Base-by-base conservation (phyloP, 345 rosid species). In the Populus nigra region DNA sequence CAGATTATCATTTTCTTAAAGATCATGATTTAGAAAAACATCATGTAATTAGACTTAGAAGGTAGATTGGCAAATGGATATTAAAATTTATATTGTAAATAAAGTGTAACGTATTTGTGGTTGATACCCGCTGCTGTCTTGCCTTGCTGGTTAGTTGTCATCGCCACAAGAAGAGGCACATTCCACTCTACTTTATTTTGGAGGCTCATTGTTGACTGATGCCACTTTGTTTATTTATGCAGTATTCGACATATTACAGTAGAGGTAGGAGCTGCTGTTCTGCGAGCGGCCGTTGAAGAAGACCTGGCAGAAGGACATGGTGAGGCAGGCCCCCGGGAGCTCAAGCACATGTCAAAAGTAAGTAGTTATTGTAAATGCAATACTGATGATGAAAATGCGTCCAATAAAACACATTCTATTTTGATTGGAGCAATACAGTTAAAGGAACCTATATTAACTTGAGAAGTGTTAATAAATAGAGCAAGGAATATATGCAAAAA, bases 181-280 rank as follows among this genome's bases (percentile, higher is more conserved):
- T 47, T 47, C 53, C 53, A 15, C 7, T 47, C 5, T 47, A 47
- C 47, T 43, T 10, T 43, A 16, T 13, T 15, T 47, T 47, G 53
- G 53, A 7, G 12, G 63, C 71, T 53, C 55, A 38, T 41, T 55
- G 36, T 43, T 4, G 20, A 36, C 49, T 71, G 75, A 77, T 80
- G 22, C 31, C n/a, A 27, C 53, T 4, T 18, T 68, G 41, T 72
- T 18, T 50, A 63, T 72, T 43, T 65, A 78, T 86, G 87, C 95
- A 96, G 99, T 77, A 96, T 96, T 73, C 88, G 99, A 74, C 86
- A 96, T 78, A 91, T 96, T 69, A 93, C 97, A 17, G 93, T 95
- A 7, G 95, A 93, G 85, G 99, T 96, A 8, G 97, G 96, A 61
- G 95, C 99, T 10, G 94, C 99, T 66, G 99, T 96, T 83, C 65